Conservation (phyloP, 2,329 filamentous ascomycete genomes). For the Venturia asperata region DNA sequence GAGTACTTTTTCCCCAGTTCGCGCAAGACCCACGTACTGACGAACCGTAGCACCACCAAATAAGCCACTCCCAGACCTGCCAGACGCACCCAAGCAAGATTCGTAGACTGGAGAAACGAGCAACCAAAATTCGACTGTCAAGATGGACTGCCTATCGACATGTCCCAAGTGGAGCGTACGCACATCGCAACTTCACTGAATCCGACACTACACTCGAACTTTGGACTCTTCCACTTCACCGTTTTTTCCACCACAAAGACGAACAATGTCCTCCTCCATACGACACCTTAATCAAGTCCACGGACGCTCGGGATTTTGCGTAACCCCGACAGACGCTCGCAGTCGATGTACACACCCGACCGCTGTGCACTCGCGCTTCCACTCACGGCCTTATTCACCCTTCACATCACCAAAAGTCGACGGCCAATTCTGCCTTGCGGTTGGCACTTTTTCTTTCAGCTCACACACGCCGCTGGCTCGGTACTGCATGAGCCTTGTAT, state of each 20-base stretch:
- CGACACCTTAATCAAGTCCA: background rate
- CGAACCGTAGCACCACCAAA: slow-evolving; percentile 9
- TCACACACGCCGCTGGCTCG: background rate
- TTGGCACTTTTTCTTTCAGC: background rate
- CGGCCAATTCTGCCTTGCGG: background rate
- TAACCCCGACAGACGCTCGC: background rate
- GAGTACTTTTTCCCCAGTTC: background rate
- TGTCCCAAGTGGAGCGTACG: background rate
- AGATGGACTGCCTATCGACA: background rate
- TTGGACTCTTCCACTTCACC: background rate
- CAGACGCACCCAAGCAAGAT: slow-evolving; percentile 33
- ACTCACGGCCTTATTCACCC: too few relatives aligned
- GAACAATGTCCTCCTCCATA: background rate
- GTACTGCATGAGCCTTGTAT: background rate
- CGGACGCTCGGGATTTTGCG: background rate
- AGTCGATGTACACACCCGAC: background rate
- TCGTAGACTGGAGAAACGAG: background rate
- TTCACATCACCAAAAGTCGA: too few relatives aligned
- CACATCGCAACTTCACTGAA: background rate
- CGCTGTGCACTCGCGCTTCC: background rate
- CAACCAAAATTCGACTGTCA: background rate
- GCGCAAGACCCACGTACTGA: background rate
- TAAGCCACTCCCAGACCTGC: slow-evolving; percentile 25
- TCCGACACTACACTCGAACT: background rate
- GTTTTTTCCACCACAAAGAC: background rate